Percentiles rank a stretch among this genome's conserved stretches.
Conservation (phyloP, 805 yeast genomes). For the Ogataea wickerhamii region DNA sequence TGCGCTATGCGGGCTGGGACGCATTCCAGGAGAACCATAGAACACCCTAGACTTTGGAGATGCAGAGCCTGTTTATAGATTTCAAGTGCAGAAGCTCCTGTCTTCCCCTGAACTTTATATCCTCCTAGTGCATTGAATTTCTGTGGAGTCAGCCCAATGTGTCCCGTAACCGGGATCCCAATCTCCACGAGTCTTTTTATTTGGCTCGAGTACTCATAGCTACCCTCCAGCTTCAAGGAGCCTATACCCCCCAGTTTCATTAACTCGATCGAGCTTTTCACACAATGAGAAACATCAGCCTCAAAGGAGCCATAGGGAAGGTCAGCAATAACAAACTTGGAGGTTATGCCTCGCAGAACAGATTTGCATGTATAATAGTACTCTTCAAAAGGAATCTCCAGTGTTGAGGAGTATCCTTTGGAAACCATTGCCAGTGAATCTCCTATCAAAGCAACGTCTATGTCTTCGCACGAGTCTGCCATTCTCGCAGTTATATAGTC, state of each 20-base stretch:
- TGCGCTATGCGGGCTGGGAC: conserved; percentile 72
- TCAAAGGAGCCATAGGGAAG: conserved; percentile 89
- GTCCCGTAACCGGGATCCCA: conserved; percentile 91
- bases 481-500: conserved; percentile 74
- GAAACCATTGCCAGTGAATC: conserved; percentile 94
- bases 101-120: conserved; percentile 78
- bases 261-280: conserved; percentile 51
- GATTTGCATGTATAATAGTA: conserved; percentile 74
- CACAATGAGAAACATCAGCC: conserved; percentile 55
- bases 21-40: conserved; percentile 76
- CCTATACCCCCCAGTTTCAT: conserved; percentile 57
- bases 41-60: conserved; percentile 73
- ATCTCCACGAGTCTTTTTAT: conserved; percentile 53
- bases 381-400: conserved; percentile 73
- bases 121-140: conserved; percentile 78
- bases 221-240: conserved; percentile 86
- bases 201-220: conserved; percentile 51
- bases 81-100: conserved; percentile 49
- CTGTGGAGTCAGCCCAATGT: conserved; percentile 91
- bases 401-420: conserved; percentile 74
- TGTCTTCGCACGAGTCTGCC: conserved; percentile 57
- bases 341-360: conserved; percentile 64
- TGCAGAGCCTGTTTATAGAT: conserved; percentile 65
- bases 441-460: conserved; percentile 77
- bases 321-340: conserved; percentile 75